Evolutionary conservation across 495 filamentous ascomycete species (phyloP).

Genomic region (Hyaloscypha bicolor): DNA sequence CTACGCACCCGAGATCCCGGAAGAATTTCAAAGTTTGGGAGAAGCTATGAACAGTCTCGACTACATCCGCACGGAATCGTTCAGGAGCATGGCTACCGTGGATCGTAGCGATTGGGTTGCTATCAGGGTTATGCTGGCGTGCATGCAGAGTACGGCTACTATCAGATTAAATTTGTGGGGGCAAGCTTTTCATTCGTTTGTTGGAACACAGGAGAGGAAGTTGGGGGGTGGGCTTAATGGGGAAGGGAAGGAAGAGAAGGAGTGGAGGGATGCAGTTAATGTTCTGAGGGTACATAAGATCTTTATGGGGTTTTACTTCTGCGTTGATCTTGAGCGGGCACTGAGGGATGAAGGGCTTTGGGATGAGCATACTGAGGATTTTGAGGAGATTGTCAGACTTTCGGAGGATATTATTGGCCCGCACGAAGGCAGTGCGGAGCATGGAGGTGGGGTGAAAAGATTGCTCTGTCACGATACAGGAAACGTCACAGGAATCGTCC

Average conservation of each 20-base stretch:
- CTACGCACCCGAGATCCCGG: background rate
- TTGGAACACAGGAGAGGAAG: background rate
- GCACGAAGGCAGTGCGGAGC: background rate
- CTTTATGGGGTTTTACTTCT: background rate
- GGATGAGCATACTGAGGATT: slow-evolving; percentile 7
- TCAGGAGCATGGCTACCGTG: background rate
- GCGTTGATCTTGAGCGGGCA: background rate
- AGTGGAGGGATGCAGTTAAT: background rate
- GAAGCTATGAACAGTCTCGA: slow-evolving; percentile 4
- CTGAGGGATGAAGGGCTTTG: slow-evolving; percentile 3
- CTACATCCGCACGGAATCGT: background rate
- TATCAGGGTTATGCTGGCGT: background rate
- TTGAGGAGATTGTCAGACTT: slow-evolving; percentile 1
- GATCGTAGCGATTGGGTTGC: background rate
- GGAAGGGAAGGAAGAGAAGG: background rate
- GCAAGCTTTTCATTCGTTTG: background rate
- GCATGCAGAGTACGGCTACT: background rate
- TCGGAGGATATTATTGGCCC: background rate
- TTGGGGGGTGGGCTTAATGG: background rate
- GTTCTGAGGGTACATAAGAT: background rate
- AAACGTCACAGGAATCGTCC: slow-evolving; percentile 17
- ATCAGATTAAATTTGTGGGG: no score
- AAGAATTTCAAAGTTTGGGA: background rate
- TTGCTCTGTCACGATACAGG: slow-evolving; percentile 16
- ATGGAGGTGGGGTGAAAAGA: background rate